phyloP scores from a whole-genome alignment of 345 rosid species.

The Ceriops zippeliana region DNA sequence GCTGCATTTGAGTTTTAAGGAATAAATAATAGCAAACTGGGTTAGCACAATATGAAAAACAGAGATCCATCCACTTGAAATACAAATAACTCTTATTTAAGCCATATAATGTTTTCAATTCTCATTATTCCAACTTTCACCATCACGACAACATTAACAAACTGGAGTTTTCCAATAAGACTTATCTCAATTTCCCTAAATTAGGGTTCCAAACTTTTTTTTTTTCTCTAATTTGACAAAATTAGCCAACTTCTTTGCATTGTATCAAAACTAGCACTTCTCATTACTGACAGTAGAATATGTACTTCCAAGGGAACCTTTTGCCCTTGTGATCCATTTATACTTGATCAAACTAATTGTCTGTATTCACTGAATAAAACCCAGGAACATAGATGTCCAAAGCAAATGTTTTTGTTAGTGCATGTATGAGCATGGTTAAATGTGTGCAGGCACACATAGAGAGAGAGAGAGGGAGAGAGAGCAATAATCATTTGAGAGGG shows the following conservation, averaged over 20 bases:
- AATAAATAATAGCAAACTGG: slow-evolving; percentile 11
- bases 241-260: neutral
- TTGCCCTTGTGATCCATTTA: neutral
- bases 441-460: neutral
- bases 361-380: too few species aligned
- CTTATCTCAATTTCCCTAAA: neutral
- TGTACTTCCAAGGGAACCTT: neutral
- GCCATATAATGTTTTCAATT: neutral
- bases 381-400: neutral
- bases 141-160: neutral
- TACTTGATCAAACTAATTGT: neutral
- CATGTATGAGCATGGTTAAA: too few species aligned
- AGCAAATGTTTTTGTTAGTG: neutral
- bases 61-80: neutral
- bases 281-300: neutral
- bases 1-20: slow-evolving; percentile 43
- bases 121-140: neutral
- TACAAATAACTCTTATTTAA: neutral
- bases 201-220: neutral
- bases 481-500: neutral
- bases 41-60: slow-evolving; percentile 1
- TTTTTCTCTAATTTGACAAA: neutral
- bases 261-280: neutral
- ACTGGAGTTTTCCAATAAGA: neutral
- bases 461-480: slow-evolving; percentile 1